Base-by-base conservation (phyloP, 805 yeast species). In the Tanozyma kutaoensis region DNA sequence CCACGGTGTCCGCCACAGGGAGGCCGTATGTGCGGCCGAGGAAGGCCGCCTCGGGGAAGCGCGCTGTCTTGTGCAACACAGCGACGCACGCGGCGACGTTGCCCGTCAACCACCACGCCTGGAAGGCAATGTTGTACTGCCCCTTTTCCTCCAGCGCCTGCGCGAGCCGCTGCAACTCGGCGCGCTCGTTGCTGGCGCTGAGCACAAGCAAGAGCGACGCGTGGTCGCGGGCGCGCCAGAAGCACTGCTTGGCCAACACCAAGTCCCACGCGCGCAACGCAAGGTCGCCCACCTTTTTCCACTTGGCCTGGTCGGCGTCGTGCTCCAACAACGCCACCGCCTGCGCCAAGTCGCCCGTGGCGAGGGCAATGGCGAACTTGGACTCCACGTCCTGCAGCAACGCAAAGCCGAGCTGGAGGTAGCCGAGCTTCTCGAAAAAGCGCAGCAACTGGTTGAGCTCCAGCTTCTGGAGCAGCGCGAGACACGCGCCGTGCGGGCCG, bases 351-450 rank as follows among this genome's bases (percentile, higher is more conserved):
- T 80, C 68, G 29, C 71, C 69, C n/a, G 85, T 72, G 29, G 76
- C 66, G 26, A 91, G 58, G 8, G 96, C 88, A 33, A 91, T 71
- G 45, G 84, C 95, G 49, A 91, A 91, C 50, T 73, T 79, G 47
- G 93, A 95, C 48, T 88, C 97, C 27, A 69, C 57, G 51, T 91
- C 98, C 38, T 76, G 79, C 4, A 95, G 73, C 28, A 86, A 68
- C 26, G 78, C 66, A 30, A 78, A 63, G 2, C 98, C 95, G 44
- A 84, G 79, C 35, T 84, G 77, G 38, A 71, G 66, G 50, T 70
- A 78, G 14, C 93, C 96, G 56, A 85, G 94, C 37, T 86, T 82
- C 57, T 93, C 97, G 43, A 91, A 68, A 58, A 91, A 91, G 46
- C 95, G 71, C 5, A 97, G 76, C 41, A 91, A 73, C 46, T 84